phyloP scores from a whole-genome alignment of 345 rosid species.

The Acer negundo region DNA sequence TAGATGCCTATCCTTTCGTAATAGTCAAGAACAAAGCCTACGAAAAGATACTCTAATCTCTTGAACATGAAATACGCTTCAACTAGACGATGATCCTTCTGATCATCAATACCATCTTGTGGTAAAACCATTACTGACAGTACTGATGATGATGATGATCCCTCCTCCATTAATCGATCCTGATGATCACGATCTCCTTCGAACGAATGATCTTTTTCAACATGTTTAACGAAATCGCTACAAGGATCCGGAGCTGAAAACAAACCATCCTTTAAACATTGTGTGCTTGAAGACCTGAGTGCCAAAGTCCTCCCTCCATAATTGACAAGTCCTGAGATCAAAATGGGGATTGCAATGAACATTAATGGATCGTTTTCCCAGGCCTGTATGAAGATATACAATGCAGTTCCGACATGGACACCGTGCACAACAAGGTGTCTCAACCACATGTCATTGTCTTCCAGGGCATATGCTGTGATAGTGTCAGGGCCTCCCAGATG shows the following conservation, averaged over 20 bases:
- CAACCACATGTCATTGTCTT: constrained; percentile 41
- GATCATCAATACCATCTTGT: neutral
- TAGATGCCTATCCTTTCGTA: too few relatives aligned
- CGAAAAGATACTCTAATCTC: too few relatives aligned
- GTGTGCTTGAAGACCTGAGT: neutral
- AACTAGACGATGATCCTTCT: neutral
- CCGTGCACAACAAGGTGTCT: constrained; percentile 35
- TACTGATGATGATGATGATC: too few relatives aligned
- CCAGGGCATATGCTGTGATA: constrained; percentile 44
- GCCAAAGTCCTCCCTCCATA: constrained; percentile 13
- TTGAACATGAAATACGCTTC: neutral
- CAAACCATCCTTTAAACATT: neutral
- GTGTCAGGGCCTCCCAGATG: constrained; percentile 50
- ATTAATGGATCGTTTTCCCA: constrained; percentile 20
- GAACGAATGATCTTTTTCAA: too few relatives aligned
- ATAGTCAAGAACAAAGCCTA: too few relatives aligned
- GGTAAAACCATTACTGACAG: neutral
- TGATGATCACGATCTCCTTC: too few relatives aligned
- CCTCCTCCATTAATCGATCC: too few relatives aligned
- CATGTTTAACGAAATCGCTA: too few relatives aligned
- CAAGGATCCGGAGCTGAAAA: too few relatives aligned
- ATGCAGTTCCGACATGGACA: constrained; percentile 27
- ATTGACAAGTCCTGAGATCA: constrained; percentile 8
- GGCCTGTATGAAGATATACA: constrained; percentile 21
- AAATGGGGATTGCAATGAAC: constrained; percentile 9